These are phyloP conservation scores for Rhodofomes roseus DNA, from an alignment of 1,284 basidiomycete species.

Conservation along the genomic window DNA sequence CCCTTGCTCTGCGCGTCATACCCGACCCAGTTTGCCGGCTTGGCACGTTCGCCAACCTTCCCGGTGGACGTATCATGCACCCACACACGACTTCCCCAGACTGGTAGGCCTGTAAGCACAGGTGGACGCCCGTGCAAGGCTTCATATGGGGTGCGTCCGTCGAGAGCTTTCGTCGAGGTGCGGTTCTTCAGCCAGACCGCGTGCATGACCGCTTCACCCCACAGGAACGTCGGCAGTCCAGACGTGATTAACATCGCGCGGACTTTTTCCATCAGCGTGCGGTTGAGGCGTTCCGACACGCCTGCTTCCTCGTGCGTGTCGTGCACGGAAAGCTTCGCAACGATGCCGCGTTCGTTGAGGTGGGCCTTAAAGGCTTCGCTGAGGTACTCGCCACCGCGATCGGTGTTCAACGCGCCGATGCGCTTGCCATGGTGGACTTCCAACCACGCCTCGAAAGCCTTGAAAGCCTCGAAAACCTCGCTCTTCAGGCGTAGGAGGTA, in stretches of 20 bases:
- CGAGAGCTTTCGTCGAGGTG: slow-evolving; percentile 19
- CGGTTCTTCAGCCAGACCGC: slow-evolving; percentile 32
- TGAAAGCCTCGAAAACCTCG: neutral
- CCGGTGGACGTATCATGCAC: slow-evolving; percentile 4
- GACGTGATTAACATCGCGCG: slow-evolving; percentile 20
- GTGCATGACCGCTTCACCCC: slow-evolving; percentile 36
- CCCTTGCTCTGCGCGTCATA: slow-evolving; percentile 12
- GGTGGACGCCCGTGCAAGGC: neutral
- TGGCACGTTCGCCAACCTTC: slow-evolving; percentile 1
- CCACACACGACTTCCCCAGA: neutral
- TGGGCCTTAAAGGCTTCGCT: slow-evolving; percentile 9
- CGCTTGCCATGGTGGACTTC: slow-evolving; percentile 6
- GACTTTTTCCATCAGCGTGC: slow-evolving; percentile 16
- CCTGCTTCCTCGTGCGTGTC: slow-evolving; percentile 30
- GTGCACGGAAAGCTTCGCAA: slow-evolving; percentile 6
- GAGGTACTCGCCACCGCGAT: slow-evolving; percentile 19
- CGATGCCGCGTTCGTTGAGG: slow-evolving; percentile 9
- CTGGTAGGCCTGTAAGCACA: neutral
- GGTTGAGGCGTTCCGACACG: slow-evolving; percentile 25
- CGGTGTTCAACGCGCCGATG: slow-evolving; percentile 13
- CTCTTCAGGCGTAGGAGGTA: neutral
- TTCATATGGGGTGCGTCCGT: neutral
- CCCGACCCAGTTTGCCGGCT: slow-evolving; percentile 3
- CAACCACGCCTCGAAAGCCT: neutral
- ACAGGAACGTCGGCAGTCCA: slow-evolving; percentile 31